A percentile compares a stretch with the other conserved stretches of the same genome.
These are phyloP conservation scores for Aphanomyces euteiches DNA, from an alignment of 352 stramenopile genomes.

Conservation along the genomic window DNA sequence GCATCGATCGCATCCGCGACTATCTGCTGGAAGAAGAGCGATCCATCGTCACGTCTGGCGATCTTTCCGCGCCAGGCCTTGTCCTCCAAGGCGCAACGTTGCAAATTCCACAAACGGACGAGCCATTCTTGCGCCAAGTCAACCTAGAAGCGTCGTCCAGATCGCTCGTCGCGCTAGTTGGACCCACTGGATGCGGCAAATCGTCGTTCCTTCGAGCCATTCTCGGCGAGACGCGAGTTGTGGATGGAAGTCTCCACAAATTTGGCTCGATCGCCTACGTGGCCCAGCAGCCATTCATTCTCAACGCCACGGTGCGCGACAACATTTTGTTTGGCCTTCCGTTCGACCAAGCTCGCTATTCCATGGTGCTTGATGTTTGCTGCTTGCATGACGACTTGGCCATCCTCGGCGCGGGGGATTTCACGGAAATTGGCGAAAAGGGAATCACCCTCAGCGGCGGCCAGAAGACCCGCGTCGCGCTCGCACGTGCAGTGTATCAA, in stretches of 20 bases:
- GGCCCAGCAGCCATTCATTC: constrained; percentile 64
- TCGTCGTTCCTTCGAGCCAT: constrained; percentile 48
- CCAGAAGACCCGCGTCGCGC: constrained; percentile 62
- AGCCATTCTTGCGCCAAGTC: constrained; percentile 55
- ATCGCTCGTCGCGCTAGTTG: constrained; percentile 82
- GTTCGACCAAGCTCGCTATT: constrained; percentile 53
- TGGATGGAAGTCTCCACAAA: background rate
- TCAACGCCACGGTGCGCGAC: constrained; percentile 68
- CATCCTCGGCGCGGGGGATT: constrained; percentile 47
- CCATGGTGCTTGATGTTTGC: constrained; percentile 53
- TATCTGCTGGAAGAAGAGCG: constrained; percentile 10
- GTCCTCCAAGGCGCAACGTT: constrained; percentile 23
- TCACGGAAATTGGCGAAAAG: constrained; percentile 68
- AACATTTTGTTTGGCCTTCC: constrained; percentile 71
- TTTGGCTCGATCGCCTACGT: constrained; percentile 24
- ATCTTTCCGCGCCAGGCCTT: background rate
- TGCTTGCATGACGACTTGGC: constrained; percentile 49
- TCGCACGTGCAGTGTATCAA: constrained; percentile 56
- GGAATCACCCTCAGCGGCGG: constrained; percentile 45
- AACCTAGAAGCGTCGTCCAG: constrained; percentile 89
- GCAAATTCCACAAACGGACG: background rate
- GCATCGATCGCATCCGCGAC: constrained; percentile 18
- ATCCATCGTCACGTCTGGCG: background rate
- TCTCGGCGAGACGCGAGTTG: constrained; percentile 40
- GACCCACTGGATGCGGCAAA: constrained; percentile 77